Base-by-base conservation (phyloP, 176 grass and related monocot genomes). In the Aegilops bicornis region DNA sequence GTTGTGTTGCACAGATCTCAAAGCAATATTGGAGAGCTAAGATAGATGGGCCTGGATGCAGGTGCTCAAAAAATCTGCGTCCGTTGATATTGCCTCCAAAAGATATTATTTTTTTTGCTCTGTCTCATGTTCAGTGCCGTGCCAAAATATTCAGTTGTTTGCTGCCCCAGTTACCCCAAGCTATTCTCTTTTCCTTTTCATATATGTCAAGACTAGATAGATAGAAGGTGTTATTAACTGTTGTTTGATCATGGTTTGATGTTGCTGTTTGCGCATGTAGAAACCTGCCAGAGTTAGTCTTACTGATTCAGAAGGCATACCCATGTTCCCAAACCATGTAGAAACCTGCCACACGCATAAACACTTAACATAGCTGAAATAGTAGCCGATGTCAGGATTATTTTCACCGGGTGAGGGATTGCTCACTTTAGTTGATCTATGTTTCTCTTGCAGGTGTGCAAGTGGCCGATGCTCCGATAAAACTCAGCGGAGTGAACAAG, bases 401-500 rank as follows among this genome's bases (percentile, higher is more conserved):
- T 32, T 48, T 66, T 81, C 10, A 5, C 11, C 50, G 2, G 48
- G 15, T 52, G 15, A 52, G 48, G 48, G n/a, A 68, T 76, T 62
- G 73, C 3, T 88, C 17, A 45, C 9, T 58, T 88, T 39, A 11
- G 12, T 45, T 88, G 64, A 58, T 64, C 19, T 88, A 68, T 20
- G 69, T 25, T 70, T 84, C 27, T 69, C 79, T 69, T 90, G 8
- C 82, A 96, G 91, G 87, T 68, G 84, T 86, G 6, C 94, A 83
- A 86, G 89, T 76, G 2, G 82, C 88, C 6, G 89, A 90, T 5
- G 27, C 76, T 19, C 89, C 91, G 59, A 89, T 77, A 75, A 91
- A 48, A 85, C 91, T 96, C 50, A 93, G 94, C 29, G 89, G 94
- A 31, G 89, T 96, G 52, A 96, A 96, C 80, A 96, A 93, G 58